Evolutionary conservation across 2,329 filamentous ascomycete genomes (phyloP), one percentile per base, ranked within the genome.

Genomic region (Talaromyces piceae): DNA sequence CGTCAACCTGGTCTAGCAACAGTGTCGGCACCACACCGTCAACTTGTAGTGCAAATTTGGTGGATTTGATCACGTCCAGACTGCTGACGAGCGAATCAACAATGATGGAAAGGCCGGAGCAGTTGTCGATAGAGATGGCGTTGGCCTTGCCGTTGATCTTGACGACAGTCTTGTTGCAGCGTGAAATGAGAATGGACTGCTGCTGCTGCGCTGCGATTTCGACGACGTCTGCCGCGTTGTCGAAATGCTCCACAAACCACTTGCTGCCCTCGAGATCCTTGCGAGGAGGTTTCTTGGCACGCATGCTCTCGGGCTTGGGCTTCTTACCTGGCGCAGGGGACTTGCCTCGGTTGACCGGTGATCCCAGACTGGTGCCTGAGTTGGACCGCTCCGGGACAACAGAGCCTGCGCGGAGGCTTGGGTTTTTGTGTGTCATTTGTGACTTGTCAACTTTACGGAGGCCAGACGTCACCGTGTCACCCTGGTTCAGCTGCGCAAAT

Each of bases 361-460:
- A 76, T 11, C 72, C 68, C 37, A 75, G 74, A 54, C 76, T 77
- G 20, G 78, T 80, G 25, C 70, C 68, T 45, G 73, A 73, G 49
- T 75, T 72, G 49, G 76, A 77, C 52, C 78, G 73, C 52, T 76
- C 76, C 1, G 87, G 77, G 3, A 91, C 88, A 2, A 81, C 79
- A 11, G 87, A 86, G 54, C 77, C 76, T 22, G 87, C 80, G 56
- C 93, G 84, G 52, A 98, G 77, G 8, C 84, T 82, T 12, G 93
- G 93, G 71, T 98, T 98, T 77, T 97, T 97, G 73, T 98, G 93
- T 54, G 93, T 98, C 91, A 96, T 96, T 69, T 97, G 79, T 49
- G 87, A 93, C 65, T 85, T 86, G 73, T 96, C 91, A 46, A 98
- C 93, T 76, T 96, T 98, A 59, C 87, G 86, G 30, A 98, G 78